Base-by-base conservation (phyloP, 495 filamentous ascomycete species). In the Monascus purpureus region DNA sequence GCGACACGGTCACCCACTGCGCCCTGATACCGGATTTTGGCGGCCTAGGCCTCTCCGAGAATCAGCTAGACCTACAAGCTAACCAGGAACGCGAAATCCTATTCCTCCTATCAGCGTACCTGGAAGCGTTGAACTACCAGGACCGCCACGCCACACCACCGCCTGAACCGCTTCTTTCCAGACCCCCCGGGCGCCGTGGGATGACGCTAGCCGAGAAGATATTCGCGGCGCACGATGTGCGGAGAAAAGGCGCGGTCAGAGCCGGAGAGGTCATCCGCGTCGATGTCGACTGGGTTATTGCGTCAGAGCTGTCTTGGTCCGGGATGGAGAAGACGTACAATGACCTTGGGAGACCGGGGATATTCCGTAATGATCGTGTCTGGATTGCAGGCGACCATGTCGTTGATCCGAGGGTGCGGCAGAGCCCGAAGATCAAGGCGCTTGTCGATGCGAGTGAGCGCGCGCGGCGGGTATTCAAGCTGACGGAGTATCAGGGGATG, bases 341-440 rank as follows among this genome's bases (percentile, higher is more conserved):
- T 15, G 4, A 17, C 2, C 27, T 67, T 6, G 53, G 53, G 3
- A 41, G 34, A 14, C 53, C 61, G 3, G 49, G 49, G 2, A 57
- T 65, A 32, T 61, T 47, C 22, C 59, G 63, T 16, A 68, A 66
- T 36, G 62, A 68, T 35, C 46, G 62, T 6, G 55, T 68, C 33
- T 68, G 62, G 63, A 49, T 68, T 4, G 59, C 54, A 2, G 53
- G 52, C 0, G 63, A 68, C 34, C 62, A 68, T 42, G 43, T 57
- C 8, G 59, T 68, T 11, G 56, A 68, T 29, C 63, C 62, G 0
- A 45, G 59, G 0, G 35, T 53, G 1, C 54, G 53, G 11, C 20
- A 53, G 4, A 28, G 34, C 1, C 61, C 63, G 2, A 39, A 48
- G 13, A 43, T 57, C 6, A 44, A 49, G 41, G 41, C 27, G 1